These are phyloP conservation scores for Polytrichum formosum DNA, from an alignment of 225 moss, liverwort and hornwort genomes.

Conservation along the genomic window DNA sequence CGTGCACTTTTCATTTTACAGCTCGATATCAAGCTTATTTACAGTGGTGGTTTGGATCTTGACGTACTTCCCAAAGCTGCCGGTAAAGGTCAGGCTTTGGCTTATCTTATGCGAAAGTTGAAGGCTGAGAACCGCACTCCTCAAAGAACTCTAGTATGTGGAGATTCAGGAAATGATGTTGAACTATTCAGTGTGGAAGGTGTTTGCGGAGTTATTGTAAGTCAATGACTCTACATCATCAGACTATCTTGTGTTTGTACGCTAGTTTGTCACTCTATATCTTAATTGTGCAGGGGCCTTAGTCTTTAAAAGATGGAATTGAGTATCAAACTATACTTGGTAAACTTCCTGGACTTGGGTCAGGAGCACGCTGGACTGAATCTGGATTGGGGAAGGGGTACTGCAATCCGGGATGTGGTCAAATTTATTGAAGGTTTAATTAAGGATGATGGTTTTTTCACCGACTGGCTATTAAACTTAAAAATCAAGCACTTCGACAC, in stretches of 20 bases:
- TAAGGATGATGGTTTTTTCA: too few relatives aligned
- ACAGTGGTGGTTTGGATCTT: slow-evolving; percentile 64
- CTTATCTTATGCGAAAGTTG: slow-evolving; percentile 55
- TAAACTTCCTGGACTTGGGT: too few relatives aligned
- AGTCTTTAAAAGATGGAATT: too few relatives aligned
- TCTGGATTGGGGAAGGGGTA: too few relatives aligned
- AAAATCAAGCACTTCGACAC: too few relatives aligned
- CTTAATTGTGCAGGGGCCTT: too few relatives aligned
- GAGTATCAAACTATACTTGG: too few relatives aligned
- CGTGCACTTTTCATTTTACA: slow-evolving; percentile 15
- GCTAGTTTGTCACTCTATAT: too few relatives aligned
- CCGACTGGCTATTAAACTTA: too few relatives aligned
- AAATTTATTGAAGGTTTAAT: too few relatives aligned
- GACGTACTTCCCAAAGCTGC: slow-evolving; percentile 66
- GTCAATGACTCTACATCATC: slow-evolving; percentile 11
- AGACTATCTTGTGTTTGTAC: background rate
- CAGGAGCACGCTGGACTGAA: too few relatives aligned
- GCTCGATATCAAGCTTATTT: slow-evolving; percentile 64
- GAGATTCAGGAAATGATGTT: slow-evolving; percentile 68
- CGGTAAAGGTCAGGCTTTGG: slow-evolving; percentile 67
- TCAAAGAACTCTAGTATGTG: slow-evolving; percentile 58
- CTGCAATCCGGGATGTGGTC: too few relatives aligned
- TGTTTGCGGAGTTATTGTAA: slow-evolving; percentile 70
- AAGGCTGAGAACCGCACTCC: slow-evolving; percentile 47
- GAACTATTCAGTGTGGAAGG: slow-evolving; percentile 65